Conservation (phyloP, 768 basidiomycete species). For the Exidia glandulosa region DNA sequence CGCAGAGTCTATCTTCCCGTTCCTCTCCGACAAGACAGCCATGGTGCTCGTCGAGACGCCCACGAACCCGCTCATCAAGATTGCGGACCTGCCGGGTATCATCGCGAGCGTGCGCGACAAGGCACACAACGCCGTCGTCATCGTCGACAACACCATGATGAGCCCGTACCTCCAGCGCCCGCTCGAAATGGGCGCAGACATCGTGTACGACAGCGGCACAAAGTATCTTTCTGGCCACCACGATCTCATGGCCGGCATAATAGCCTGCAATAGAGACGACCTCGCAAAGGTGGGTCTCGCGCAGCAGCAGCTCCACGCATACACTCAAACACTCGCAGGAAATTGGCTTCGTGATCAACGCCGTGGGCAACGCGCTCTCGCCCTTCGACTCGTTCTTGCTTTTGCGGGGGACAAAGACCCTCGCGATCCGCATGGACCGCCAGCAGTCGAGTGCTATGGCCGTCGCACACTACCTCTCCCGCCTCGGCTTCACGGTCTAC, state of each 20-base stretch:
- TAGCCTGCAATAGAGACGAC: conserved; percentile 86
- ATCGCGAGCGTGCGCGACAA: conserved; percentile 73
- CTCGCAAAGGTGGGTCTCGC: conserved; percentile 55
- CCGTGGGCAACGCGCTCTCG: conserved; percentile 86
- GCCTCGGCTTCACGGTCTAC: conserved; percentile 79
- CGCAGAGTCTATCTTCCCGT: conserved; percentile 47
- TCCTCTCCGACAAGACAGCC: conserved; percentile 63
- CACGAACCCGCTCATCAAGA: conserved; percentile 93
- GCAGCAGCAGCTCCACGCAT: not conserved
- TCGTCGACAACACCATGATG: conserved; percentile 99
- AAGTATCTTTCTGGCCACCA: conserved; percentile 98
- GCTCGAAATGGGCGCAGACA: conserved; percentile 89
- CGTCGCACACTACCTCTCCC: conserved; percentile 77
- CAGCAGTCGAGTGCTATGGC: conserved; percentile 74
- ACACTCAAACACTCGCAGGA: conserved; percentile 34
- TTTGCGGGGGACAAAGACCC: conserved; percentile 89
- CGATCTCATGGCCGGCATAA: conserved; percentile 96
- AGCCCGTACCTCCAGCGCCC: conserved; percentile 95
- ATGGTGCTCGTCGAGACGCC: conserved; percentile 98
- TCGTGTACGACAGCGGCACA: conserved; percentile 96
- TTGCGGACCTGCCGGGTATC: conserved; percentile 80
- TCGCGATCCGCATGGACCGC: conserved; percentile 90
- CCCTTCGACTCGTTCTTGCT: conserved; percentile 97
- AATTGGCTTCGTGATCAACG: conserved; percentile 85
- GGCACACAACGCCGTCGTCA: conserved; percentile 69